These are phyloP conservation scores for Fusarium acutatum DNA, from an alignment of 2,329 filamentous ascomycete species.

Conservation along the genomic window DNA sequence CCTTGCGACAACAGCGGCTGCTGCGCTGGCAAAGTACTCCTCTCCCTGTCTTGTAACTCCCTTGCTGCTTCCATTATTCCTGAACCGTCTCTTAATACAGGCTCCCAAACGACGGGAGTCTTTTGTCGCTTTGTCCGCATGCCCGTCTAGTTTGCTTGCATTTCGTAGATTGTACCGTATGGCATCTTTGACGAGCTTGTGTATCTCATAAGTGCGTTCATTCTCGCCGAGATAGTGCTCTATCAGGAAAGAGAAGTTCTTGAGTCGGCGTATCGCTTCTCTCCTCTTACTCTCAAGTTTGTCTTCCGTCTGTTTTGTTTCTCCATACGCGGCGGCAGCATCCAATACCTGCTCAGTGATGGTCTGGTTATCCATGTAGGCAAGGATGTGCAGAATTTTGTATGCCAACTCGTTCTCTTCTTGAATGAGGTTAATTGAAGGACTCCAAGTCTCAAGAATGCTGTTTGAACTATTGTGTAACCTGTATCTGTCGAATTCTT, in stretches of 20 bases:
- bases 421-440: constrained; percentile 45
- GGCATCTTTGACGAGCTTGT: constrained; percentile 45
- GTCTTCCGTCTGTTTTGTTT: neutral
- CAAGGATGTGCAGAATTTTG: constrained; percentile 42
- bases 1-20: constrained; percentile 32
- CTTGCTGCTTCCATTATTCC: too few relatives aligned
- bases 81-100: neutral
- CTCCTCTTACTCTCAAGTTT: neutral
- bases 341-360: constrained; percentile 42
- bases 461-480: constrained; percentile 43
- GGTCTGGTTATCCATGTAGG: constrained; percentile 46
- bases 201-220: constrained; percentile 41
- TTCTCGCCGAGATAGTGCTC: neutral
- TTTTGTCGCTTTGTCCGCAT: neutral
- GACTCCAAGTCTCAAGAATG: constrained; percentile 46
- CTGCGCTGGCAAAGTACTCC: constrained; percentile 34
- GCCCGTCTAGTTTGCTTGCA: neutral
- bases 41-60: neutral
- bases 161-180: constrained; percentile 25
- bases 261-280: constrained; percentile 40
- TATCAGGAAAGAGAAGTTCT: constrained; percentile 47
- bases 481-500: constrained; percentile 42
- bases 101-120: neutral
- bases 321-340: constrained; percentile 2
- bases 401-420: constrained; percentile 41